These are phyloP conservation scores for Geotrichum siamense DNA, from an alignment of 1,139 yeast genomes.

Conservation along the genomic window DNA sequence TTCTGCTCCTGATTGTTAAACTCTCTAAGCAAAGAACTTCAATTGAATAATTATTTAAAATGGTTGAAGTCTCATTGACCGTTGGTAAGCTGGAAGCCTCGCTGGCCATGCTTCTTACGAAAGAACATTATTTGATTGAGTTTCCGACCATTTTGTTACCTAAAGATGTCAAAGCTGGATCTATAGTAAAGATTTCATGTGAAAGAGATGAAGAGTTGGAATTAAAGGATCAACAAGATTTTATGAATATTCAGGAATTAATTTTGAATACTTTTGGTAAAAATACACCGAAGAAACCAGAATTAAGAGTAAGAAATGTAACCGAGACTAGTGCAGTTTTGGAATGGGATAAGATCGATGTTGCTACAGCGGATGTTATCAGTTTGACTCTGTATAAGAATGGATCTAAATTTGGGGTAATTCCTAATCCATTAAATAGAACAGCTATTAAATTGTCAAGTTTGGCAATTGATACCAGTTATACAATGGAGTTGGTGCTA, in stretches of 20 bases:
- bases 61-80: conserved; percentile 86
- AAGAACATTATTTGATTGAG: conserved; percentile 91
- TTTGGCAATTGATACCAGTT: conserved; percentile 75
- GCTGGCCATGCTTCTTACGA: conserved; percentile 78
- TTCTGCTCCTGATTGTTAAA: not conserved
- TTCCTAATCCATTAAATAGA: conserved; percentile 76
- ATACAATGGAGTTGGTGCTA: conserved; percentile 70
- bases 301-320: conserved; percentile 62
- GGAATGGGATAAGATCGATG: conserved; percentile 82
- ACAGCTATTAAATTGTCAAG: conserved; percentile 87
- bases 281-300: conserved; percentile 64
- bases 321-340: conserved; percentile 94
- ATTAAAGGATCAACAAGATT: conserved; percentile 48
- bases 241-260: conserved; percentile 62
- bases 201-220: conserved; percentile 74
- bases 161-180: conserved; percentile 85
- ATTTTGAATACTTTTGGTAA: conserved; percentile 69
- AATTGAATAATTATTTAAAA: conserved; percentile 22
- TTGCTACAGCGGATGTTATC: conserved; percentile 78
- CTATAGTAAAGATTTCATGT: conserved; percentile 82
- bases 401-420: conserved; percentile 69
- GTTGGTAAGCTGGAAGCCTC: conserved; percentile 97
- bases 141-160: conserved; percentile 92
- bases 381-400: conserved; percentile 75
- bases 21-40: not conserved